A percentile compares a stretch with the other conserved stretches of the same genome.
These are phyloP conservation scores for Torulaspora quercuum DNA, from an alignment of 805 yeast genomes.

Conservation along the genomic window DNA sequence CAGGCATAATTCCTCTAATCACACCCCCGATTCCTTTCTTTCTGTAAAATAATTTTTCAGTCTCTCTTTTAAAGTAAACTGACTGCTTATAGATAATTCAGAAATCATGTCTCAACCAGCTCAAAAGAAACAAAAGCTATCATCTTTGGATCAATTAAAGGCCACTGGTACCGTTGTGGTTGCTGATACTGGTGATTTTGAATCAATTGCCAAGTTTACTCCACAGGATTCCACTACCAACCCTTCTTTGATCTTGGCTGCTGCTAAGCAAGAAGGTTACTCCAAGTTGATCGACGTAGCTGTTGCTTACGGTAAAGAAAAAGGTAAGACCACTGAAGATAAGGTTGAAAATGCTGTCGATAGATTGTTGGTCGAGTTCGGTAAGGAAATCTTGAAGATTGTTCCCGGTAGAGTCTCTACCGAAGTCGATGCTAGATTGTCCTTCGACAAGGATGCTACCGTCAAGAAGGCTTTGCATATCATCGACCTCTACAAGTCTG, in stretches of 20 bases:
- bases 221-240: slow-evolving; percentile 99
- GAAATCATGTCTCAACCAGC: slow-evolving; percentile 25
- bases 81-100: background rate
- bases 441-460: slow-evolving; percentile 92
- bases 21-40: too few species aligned
- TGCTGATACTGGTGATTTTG: slow-evolving; percentile 99
- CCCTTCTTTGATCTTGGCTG: slow-evolving; percentile 96
- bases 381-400: slow-evolving; percentile 84
- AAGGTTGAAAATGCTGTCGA: slow-evolving; percentile 84
- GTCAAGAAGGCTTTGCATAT: slow-evolving; percentile 89
- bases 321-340: slow-evolving; percentile 50
- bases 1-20: too few species aligned
- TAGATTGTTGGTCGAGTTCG: slow-evolving; percentile 91
- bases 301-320: slow-evolving; percentile 73
- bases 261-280: slow-evolving; percentile 85
- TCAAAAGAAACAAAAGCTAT: slow-evolving; percentile 40
- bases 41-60: too few species aligned
- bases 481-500: slow-evolving; percentile 78
- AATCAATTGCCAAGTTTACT: slow-evolving; percentile 92
- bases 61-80: background rate
- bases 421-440: slow-evolving; percentile 97
- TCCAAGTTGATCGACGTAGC: slow-evolving; percentile 88
- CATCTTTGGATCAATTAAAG: slow-evolving; percentile 88
- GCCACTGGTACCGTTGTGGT: slow-evolving; percentile 95
- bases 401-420: slow-evolving; percentile 99